These are phyloP conservation scores for Eucalyptus grandis DNA, from an alignment of 345 rosid species.

Conservation along the genomic window DNA sequence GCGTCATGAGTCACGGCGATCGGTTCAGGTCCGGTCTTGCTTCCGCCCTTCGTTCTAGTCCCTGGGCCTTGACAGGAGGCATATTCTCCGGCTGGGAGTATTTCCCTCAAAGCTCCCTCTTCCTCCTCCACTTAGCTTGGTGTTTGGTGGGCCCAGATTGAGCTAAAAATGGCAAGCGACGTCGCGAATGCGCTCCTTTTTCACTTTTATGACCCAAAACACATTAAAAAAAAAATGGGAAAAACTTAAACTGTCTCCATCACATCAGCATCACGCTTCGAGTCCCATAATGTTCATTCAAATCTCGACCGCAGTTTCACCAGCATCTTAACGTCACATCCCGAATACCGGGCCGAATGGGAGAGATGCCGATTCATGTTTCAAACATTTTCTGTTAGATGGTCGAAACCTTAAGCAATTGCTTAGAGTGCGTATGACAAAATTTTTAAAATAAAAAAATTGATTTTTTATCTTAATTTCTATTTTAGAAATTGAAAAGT, in stretches of 20 bases:
- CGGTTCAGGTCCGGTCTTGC: not conserved
- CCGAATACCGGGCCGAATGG: not conserved
- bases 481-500: too few species aligned
- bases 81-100: not conserved
- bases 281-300: not conserved
- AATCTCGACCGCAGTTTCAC: not conserved
- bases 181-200: not conserved
- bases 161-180: not conserved
- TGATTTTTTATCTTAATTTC: too few species aligned
- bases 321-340: not conserved
- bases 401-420: not conserved
- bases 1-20: not conserved
- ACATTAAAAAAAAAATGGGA: not conserved
- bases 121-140: not conserved
- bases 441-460: fast-evolving
- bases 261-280: not conserved
- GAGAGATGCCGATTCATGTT: not conserved
- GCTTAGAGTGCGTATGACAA: fast-evolving
- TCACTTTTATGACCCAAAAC: not conserved
- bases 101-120: not conserved
- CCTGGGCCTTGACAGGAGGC: not conserved
- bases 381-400: not conserved
- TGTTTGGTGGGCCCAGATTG: not conserved
- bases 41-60: not conserved
- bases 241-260: not conserved